Evolutionary conservation across 768 basidiomycete genomes (phyloP), one percentile per base, ranked within the genome.

Genomic region (Tephrocybe sp.): DNA sequence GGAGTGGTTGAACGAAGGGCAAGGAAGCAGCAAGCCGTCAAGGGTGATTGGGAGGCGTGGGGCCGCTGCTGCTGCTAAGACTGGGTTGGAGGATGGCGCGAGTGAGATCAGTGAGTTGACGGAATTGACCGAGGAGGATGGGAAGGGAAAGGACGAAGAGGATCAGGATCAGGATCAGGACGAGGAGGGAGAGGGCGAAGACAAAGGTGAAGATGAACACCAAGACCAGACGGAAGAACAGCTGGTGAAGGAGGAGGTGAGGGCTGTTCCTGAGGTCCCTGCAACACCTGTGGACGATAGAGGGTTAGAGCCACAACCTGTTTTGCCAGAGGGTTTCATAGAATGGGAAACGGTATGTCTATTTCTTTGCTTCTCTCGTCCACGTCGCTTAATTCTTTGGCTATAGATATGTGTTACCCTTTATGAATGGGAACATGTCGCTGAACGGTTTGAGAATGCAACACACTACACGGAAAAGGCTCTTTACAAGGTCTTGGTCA

Each of bases 331-430:
- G 1, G 78, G 77, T 40, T 89, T 89, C 58, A 65, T 91, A 32
- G 93, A 96, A 66, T 98, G 95, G 94, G 91, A 96, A 72, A 88
- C 89, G 59, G 94, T 92, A 51, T 60, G 83, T 37, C 12, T 21
- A 27, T 44, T 9, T 22, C 30, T 31, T 19, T 7, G 21, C 24
- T 16, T 13, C 5, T 13, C 13, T 18, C 28, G 9, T 9, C 27
- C 9, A 18, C 15, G 18, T 12, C 22, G 15, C 18, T 32, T 43
- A 45, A 18, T 26, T 35, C 18, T 18, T 9, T n/a, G 18, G 22
- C 5, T 15, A 35, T 43, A 95, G 92, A 82, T 95, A 55, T 93
- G 91, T 60, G 81, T 86, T 5, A 89, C 87, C 13, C 75, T 92
- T 2, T 72, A 78, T 11, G 92, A 98, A 55, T 98, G 93, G 93